Percentiles rank a stretch among this genome's conserved stretches.
Evolutionary conservation across 2,329 filamentous ascomycete species (phyloP).

Genomic region (Pestalotiopsis sp.): DNA sequence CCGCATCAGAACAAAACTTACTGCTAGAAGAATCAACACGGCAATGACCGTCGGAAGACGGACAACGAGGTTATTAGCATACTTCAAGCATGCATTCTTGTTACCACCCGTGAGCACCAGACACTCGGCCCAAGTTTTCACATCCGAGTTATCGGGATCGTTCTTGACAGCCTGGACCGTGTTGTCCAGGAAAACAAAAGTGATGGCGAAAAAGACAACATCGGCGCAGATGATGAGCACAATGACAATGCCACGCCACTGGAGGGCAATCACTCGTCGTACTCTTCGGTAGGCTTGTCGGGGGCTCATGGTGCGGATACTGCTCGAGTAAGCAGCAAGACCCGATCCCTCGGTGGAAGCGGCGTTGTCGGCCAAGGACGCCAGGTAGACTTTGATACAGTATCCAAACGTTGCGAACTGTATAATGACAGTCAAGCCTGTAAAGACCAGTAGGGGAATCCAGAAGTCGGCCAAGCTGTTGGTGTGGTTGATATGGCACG

Average conservation of each 20-base stretch:
- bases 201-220: conserved; percentile 89
- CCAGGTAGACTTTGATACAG: conserved; percentile 93
- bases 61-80: conserved; percentile 66
- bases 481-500: conserved; percentile 92
- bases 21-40: conserved; percentile 78
- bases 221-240: conserved; percentile 88
- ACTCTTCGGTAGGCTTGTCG: conserved; percentile 87
- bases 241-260: conserved; percentile 92
- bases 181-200: conserved; percentile 87
- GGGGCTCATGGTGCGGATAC: conserved; percentile 75
- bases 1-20: conserved; percentile 46
- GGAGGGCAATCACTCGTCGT: conserved; percentile 81
- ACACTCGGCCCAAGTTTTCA: conserved; percentile 71
- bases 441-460: conserved; percentile 76
- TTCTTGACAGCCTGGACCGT: conserved; percentile 62
- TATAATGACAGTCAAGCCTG: conserved; percentile 64
- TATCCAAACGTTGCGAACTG: conserved; percentile 76
- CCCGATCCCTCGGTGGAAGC: conserved; percentile 71
- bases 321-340: conserved; percentile 75
- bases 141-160: conserved; percentile 44
- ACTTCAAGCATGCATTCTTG: conserved; percentile 65
- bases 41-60: conserved; percentile 77
- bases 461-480: conserved; percentile 85
- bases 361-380: conserved; percentile 74
- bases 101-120: conserved; percentile 60